Evolutionary conservation across 768 basidiomycete genomes (phyloP), one percentile per base, ranked within the genome.

Genomic region (Xerocomus spinulosus): DNA sequence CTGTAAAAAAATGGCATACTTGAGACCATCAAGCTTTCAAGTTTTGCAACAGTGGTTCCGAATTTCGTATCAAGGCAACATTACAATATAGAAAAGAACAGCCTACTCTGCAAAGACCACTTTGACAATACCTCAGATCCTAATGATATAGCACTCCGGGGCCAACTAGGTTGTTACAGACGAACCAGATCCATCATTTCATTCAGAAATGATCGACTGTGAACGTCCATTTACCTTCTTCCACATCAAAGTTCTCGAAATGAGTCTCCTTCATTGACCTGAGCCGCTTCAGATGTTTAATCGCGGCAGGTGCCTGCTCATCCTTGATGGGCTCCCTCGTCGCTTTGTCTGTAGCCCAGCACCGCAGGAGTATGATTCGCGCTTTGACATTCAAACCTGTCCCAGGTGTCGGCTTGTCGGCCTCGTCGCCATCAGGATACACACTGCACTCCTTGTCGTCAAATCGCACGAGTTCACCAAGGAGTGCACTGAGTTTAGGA

Each of bases 391-490:
- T 98, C 46, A 99, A 73, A 30, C 96, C 96, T 18, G 82, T 74
- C 14, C 93, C 92, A 18, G 82, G 77, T 9, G 81, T 76, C 0
- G 92, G 91, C 68, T 94, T 94, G 58, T 88, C 83, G 38, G 77
- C 79, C n/a, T 88, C 84, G 43, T 87, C 84, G 49, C 81, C 82
- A 51, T 95, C 93, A 1, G 92, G 91, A 66, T 99, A 98, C 30
- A 98, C 93, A 40, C 82, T 86, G 60, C 91, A 89, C 64, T 94
- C 92, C 73, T 88, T 89, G 64, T 92, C 85, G 50, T 89, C 85
- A 64, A 99, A 94, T 38, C 85, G 77, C 21, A 98, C 80, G 49
- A 92, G 78, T 48, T 84, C 82, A n/a, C 93, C 95, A 5, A 92
- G 74, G 26, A 99, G 79, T 32, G 85, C 82, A 7, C 82, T 80